phyloP scores from a whole-genome alignment of 306 rosid genomes.

The Macrotyloma uniflorum region DNA sequence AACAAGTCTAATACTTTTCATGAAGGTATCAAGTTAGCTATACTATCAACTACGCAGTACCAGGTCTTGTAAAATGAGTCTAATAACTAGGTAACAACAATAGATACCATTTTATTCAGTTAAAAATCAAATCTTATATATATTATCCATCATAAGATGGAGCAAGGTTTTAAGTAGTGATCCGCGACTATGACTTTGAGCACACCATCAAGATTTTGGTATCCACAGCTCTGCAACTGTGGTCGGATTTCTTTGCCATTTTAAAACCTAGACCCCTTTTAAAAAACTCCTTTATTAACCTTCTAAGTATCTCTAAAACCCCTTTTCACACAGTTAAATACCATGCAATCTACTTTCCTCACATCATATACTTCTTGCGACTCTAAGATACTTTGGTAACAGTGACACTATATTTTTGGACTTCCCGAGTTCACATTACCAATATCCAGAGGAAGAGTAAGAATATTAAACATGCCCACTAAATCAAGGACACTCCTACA shows the following conservation, averaged over 20 bases:
- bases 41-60: background rate
- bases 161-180: too few relatives aligned
- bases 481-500: background rate
- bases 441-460: background rate
- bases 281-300: background rate
- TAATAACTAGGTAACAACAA: background rate
- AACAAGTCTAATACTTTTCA: background rate
- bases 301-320: background rate
- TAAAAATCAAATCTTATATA: background rate
- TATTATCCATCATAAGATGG: background rate
- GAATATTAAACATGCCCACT: background rate
- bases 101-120: background rate
- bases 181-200: too few relatives aligned
- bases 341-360: background rate
- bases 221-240: too few relatives aligned
- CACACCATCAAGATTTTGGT: too few relatives aligned
- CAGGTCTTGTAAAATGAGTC: background rate
- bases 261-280: background rate
- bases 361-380: too few relatives aligned
- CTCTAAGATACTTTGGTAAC: background rate
- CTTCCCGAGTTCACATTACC: background rate
- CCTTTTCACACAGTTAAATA: background rate
- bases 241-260: background rate
- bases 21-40: background rate
- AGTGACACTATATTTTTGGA: background rate